Percentiles rank a stretch among this genome's conserved stretches.
Conservation (phyloP, 257 asterid species). For the Fraxinus pennsylvanica region DNA sequence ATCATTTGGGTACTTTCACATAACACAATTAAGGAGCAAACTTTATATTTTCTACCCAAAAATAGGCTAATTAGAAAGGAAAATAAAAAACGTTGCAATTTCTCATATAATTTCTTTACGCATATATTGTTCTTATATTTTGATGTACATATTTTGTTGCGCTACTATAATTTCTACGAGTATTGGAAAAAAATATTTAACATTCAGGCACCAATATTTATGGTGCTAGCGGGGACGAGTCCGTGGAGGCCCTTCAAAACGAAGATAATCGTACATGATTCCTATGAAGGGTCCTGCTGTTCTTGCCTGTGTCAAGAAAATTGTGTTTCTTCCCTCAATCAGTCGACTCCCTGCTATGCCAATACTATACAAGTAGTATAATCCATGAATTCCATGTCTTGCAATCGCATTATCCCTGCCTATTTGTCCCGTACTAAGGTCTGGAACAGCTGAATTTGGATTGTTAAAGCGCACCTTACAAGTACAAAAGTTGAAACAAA, state of each 20-base stretch:
- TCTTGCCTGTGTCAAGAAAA: slow-evolving; percentile 43
- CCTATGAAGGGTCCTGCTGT: slow-evolving; percentile 26
- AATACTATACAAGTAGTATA: slow-evolving; percentile 38
- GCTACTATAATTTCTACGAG: not conserved
- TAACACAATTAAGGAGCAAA: not conserved
- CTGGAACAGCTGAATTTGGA: slow-evolving; percentile 27
- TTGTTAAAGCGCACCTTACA: slow-evolving; percentile 50
- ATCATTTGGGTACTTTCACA: too few relatives aligned
- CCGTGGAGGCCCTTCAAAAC: slow-evolving; percentile 41
- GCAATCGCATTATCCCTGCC: slow-evolving; percentile 65
- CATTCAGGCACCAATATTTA: not conserved
- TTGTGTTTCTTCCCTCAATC: slow-evolving; percentile 38
- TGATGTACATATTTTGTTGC: not conserved
- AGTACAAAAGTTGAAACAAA: not conserved
- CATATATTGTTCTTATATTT: too few relatives aligned
- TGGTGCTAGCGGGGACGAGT: not conserved
- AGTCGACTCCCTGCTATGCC: slow-evolving; percentile 31
- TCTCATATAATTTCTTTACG: not conserved
- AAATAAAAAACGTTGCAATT: not conserved
- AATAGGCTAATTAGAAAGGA: not conserved
- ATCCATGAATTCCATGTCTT: slow-evolving; percentile 60
- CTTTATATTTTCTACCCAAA: not conserved
- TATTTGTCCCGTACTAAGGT: slow-evolving; percentile 40
- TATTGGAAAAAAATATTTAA: not conserved
- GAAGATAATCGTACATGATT: slow-evolving; percentile 59